A percentile compares a stretch with the other conserved stretches of the same genome.
Conservation (phyloP, 352 stramenopile species). For the Globisporangium mamillatum region DNA sequence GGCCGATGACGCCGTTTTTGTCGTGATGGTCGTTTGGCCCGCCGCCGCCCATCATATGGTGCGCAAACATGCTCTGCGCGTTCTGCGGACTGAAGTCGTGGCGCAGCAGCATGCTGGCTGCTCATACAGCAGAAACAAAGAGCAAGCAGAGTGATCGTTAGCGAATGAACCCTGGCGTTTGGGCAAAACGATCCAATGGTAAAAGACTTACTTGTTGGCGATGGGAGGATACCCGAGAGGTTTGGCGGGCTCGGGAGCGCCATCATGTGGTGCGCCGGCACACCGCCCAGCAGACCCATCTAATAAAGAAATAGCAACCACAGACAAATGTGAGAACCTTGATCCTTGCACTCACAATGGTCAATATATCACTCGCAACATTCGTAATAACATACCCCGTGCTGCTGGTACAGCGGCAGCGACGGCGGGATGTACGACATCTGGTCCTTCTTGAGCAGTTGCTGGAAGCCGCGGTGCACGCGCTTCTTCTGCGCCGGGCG, state of each 20-base stretch:
- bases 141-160: conserved; percentile 15
- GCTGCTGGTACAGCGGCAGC: conserved; percentile 60
- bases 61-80: conserved; percentile 40
- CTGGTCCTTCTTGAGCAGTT: conserved; percentile 77
- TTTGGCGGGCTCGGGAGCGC: conserved; percentile 72
- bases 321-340: neutral
- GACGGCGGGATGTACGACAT: conserved; percentile 59
- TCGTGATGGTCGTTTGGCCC: conserved; percentile 37
- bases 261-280: conserved; percentile 61
- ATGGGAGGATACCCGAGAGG: conserved; percentile 66
- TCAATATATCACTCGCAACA: neutral
- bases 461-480: conserved; percentile 73
- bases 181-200: neutral
- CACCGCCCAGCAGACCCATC: conserved; percentile 63
- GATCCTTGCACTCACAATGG: neutral
- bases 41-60: conserved; percentile 36
- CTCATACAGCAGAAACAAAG: conserved; percentile 7
- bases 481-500: conserved; percentile 57
- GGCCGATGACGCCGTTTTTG: conserved; percentile 58
- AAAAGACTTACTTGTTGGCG: conserved; percentile 69
- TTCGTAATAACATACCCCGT: conserved; percentile 36
- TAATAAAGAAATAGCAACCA: conserved; percentile 15
- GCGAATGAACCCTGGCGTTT: neutral
- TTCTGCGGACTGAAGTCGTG: conserved; percentile 77
- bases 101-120: conserved; percentile 67